Conservation (phyloP, 179 eudicot genomes). For the Vitellaria paradoxa region DNA sequence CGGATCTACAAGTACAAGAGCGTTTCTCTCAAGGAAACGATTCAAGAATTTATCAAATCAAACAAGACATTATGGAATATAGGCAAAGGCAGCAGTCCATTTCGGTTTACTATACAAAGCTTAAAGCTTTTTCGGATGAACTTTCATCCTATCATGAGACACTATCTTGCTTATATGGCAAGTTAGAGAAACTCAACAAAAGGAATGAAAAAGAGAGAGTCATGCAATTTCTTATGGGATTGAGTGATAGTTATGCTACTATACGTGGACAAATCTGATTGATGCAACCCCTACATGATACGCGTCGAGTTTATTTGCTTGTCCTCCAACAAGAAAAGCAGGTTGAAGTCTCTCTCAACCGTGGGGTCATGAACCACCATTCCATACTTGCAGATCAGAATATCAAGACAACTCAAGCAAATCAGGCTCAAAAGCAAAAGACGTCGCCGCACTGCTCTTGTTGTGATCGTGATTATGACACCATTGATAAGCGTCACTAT, state of each 20-base stretch:
- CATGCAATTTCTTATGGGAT: slow-evolving; percentile 10
- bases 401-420: not conserved
- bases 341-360: slow-evolving; percentile 5
- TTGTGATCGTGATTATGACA: not conserved
- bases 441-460: not conserved
- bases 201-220: slow-evolving; percentile 1
- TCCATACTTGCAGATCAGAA: not conserved
- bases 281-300: not conserved
- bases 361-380: slow-evolving; percentile 6
- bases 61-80: not conserved
- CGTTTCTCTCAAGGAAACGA: slow-evolving; percentile 8
- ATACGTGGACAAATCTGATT: not conserved
- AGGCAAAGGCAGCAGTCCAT: not conserved
- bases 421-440: not conserved
- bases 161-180: not conserved
- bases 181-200: not conserved
- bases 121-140: slow-evolving; percentile 5
- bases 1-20: not conserved
- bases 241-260: not conserved
- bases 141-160: not conserved
- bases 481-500: not conserved
- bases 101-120: not conserved
- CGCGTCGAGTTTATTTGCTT: not conserved
- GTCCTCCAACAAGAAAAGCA: not conserved
- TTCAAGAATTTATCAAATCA: slow-evolving; percentile 1